Evolutionary conservation across 345 rosid species (phyloP).

Genomic region (Lepidium didymum): DNA sequence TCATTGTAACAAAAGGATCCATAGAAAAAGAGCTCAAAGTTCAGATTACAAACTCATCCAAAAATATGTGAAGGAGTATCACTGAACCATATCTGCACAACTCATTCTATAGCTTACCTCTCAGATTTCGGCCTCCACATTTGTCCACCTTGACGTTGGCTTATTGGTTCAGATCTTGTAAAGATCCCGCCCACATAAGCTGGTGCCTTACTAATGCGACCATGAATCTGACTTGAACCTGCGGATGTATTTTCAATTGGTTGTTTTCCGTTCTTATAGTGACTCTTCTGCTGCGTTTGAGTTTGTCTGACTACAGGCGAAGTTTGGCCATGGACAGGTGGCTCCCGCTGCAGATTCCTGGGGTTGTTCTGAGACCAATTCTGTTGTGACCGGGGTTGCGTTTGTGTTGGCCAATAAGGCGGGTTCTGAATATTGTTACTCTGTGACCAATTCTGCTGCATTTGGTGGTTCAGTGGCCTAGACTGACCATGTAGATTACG

Average conservation of each 20-base stretch:
- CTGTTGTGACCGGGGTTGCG: constrained; percentile 21
- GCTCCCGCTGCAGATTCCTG: constrained; percentile 9
- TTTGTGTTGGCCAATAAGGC: constrained; percentile 9
- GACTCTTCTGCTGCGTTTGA: constrained; percentile 22
- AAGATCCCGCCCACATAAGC: neutral
- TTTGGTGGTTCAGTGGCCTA: constrained; percentile 22
- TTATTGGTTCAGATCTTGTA: constrained; percentile 14
- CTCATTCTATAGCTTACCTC: neutral
- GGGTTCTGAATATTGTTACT: constrained; percentile 4
- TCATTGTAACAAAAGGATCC: neutral
- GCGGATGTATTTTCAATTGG: neutral
- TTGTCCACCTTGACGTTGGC: constrained; percentile 23
- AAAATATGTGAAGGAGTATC: neutral
- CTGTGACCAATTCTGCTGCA: constrained; percentile 26
- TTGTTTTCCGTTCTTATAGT: constrained; percentile 5
- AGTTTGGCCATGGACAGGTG: constrained; percentile 14
- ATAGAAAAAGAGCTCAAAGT: neutral
- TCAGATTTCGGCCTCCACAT: constrained; percentile 48
- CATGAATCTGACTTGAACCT: constrained; percentile 20
- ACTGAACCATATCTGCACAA: neutral
- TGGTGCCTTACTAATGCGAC: constrained; percentile 6
- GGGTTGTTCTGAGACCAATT: constrained; percentile 20
- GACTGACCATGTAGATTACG: constrained; percentile 5
- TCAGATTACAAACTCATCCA: constrained; percentile 2
- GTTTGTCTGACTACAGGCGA: constrained; percentile 3